phyloP scores from a whole-genome alignment of 23 red algal species.

The Pyropia yezoensis region DNA sequence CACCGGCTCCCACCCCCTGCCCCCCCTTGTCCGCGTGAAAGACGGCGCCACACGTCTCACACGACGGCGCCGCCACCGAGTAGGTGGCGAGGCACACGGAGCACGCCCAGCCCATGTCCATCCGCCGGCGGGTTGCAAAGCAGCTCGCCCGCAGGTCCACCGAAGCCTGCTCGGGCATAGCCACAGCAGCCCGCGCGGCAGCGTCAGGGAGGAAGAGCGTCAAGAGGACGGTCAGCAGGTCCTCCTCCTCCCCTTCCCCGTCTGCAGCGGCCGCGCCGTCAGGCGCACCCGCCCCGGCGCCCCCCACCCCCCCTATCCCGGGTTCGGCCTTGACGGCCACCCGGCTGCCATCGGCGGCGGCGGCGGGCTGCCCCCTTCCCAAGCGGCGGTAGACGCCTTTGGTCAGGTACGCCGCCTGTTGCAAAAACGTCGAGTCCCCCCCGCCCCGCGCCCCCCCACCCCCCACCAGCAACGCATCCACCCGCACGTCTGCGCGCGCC shows the following conservation, averaged over 20 bases:
- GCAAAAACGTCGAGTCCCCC: constrained; percentile 46
- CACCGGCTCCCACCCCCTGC: no score
- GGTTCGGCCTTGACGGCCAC: no score
- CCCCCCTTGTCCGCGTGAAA: no score
- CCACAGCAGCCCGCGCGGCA: constrained; percentile 31
- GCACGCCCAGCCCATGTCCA: constrained; percentile 66
- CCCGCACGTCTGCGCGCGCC: constrained; percentile 31
- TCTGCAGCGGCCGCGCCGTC: no score
- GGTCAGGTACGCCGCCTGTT: constrained; percentile 62
- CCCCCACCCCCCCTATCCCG: no score
- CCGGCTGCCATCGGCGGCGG: background rate
- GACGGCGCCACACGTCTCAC: no score
- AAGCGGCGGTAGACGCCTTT: constrained; percentile 58
- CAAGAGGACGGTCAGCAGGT: constrained; percentile 31
- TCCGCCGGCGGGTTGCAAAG: constrained; percentile 43
- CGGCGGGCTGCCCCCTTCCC: constrained; percentile 1
- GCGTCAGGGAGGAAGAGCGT: constrained; percentile 44
- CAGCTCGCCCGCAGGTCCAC: constrained; percentile 86
- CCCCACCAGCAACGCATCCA: constrained; percentile 33
- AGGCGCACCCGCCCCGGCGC: no score
- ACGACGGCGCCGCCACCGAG: no score
- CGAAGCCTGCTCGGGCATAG: constrained; percentile 34
- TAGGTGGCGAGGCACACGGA: constrained; percentile 60
- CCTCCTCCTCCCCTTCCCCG: no score
- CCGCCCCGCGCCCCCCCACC: background rate